These are phyloP conservation scores for Ceratocystis ficicola DNA, from an alignment of 2,329 filamentous ascomycete species.

Conservation along the genomic window DNA sequence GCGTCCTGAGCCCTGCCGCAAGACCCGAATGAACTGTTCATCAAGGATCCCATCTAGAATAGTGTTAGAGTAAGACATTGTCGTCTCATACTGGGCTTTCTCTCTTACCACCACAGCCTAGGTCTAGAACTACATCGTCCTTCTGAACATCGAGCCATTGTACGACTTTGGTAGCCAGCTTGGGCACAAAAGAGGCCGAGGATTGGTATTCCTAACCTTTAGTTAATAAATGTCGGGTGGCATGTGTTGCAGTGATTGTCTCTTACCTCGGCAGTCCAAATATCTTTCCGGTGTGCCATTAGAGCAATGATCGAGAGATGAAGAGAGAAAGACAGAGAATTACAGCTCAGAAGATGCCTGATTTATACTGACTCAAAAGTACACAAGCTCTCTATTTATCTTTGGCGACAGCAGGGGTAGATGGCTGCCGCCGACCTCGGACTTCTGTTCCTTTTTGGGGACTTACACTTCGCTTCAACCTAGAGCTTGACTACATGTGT, in stretches of 20 bases:
- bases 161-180: constrained; percentile 46
- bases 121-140: constrained; percentile 47
- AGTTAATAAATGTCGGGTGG: neutral
- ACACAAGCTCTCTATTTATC: neutral
- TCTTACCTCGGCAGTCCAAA: constrained; percentile 33
- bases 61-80: constrained; percentile 7
- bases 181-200: constrained; percentile 52
- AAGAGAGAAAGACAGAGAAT: neutral
- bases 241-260: neutral
- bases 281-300: constrained; percentile 25
- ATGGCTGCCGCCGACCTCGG: constrained; percentile 23
- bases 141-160: constrained; percentile 46
- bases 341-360: neutral
- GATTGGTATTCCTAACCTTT: constrained; percentile 42
- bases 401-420: neutral
- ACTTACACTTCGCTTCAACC: neutral
- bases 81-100: neutral
- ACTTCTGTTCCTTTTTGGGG: constrained; percentile 16
- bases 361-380: neutral
- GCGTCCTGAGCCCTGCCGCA: constrained; percentile 36
- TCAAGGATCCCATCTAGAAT: constrained; percentile 46
- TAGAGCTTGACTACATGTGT: neutral
- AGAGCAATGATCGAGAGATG: neutral
- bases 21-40: constrained; percentile 38
- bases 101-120: constrained; percentile 48